Base-by-base conservation (phyloP, 352 stramenopile species). In the Phytophthora pinifolia region DNA sequence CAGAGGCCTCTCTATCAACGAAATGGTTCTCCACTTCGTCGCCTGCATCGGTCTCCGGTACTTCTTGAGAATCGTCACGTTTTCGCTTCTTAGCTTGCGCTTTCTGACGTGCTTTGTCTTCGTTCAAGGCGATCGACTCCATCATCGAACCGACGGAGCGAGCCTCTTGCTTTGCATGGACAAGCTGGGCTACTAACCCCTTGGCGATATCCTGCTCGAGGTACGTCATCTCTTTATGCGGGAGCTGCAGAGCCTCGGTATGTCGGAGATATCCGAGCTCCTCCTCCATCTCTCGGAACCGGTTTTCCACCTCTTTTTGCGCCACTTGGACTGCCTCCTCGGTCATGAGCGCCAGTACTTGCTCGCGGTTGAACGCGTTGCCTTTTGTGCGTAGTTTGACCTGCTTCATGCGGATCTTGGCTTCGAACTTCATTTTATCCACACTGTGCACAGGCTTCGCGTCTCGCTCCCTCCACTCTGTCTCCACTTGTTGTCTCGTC, bases 361-460 rank as follows among this genome's bases (percentile, higher is more conserved):
- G 83, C 20, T 94, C 80, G 0, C 89, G 79, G 34, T 55, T 78
- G 46, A 96, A 82, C 18, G 63, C 54, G 18, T 92, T 83, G 4
- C 88, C 89, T 43, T 93, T 92, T 2, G 90, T 92, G 12, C 89
- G 78, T 17, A 97, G 62, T 62, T 96, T 96, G 14, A 92, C 88
- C 63, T 98, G 92, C 25, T 89, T 88, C 80, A 97, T 97, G 20
- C 92, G 84, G 29, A 98, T 91, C 62, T 94, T 96, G 2, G 89
- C 89, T 54, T 98, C 89, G 53, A 96, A 97, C 49, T 96, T 97
- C 84, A 97, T 96, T 69, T 95, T 94, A 54, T 88, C 86, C 9
- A 96, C 72, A 27, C 67, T 86, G 34, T 87, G 81, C 3, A 68
- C 83, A 8, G 76, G 72, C 46, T 87, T 86, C 8, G 62, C 70